These are phyloP conservation scores for Ascochyta viciae-villosae DNA, from an alignment of 2,329 filamentous ascomycete species.

Conservation along the genomic window DNA sequence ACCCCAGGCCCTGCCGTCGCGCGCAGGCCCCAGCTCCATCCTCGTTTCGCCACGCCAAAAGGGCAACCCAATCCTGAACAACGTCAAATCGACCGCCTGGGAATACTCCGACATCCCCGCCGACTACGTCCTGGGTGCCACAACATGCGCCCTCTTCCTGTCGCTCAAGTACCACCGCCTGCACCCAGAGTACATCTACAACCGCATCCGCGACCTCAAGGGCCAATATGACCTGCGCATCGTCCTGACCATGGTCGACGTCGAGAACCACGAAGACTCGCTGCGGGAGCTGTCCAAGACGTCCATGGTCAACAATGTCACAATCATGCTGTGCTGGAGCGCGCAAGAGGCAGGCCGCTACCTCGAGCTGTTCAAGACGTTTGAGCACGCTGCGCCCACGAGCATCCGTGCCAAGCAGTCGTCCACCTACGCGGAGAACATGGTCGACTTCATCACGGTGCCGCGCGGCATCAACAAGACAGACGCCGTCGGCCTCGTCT, in stretches of 20 bases:
- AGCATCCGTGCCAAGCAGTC: conserved; percentile 87
- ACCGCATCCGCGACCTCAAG: conserved; percentile 82
- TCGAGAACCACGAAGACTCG: conserved; percentile 89
- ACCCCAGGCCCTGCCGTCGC: conserved; percentile 79
- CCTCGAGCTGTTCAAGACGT: conserved; percentile 92
- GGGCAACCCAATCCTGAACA: conserved; percentile 89
- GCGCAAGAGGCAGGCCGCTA: conserved; percentile 93
- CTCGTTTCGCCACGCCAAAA: conserved; percentile 92
- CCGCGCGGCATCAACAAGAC: conserved; percentile 93
- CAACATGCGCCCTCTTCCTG: conserved; percentile 90
- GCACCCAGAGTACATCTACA: conserved; percentile 98
- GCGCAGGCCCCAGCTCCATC: conserved; percentile 75
- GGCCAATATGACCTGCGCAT: conserved; percentile 88
- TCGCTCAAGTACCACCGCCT: conserved; percentile 96
- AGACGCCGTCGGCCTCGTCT: conserved; percentile 87
- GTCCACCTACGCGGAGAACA: conserved; percentile 80
- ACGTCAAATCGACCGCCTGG: conserved; percentile 84
- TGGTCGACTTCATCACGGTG: conserved; percentile 92
- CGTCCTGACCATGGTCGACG: conserved; percentile 90
- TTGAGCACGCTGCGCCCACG: conserved; percentile 82
- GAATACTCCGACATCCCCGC: conserved; percentile 97
- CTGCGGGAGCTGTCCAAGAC: conserved; percentile 92
- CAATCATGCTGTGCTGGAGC: conserved; percentile 91
- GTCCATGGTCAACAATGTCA: conserved; percentile 89
- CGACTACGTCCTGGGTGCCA: conserved; percentile 86